Evolutionary conservation across 1,139 yeast species (phyloP), one percentile per base, ranked within the genome.

Genomic region (Suhomyces anneliseae): DNA sequence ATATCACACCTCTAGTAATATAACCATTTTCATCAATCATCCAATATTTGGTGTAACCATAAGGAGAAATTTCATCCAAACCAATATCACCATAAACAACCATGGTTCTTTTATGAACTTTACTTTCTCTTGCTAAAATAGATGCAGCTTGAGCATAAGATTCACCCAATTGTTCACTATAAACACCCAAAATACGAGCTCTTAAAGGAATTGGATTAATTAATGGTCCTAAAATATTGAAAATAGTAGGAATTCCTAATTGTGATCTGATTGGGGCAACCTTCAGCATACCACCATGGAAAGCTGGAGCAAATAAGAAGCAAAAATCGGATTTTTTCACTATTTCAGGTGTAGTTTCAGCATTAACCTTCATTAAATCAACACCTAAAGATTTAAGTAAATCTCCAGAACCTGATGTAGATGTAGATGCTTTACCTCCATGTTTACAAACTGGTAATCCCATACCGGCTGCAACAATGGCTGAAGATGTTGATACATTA

Each of bases 381-480:
- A 90, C 85, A 0, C 97, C 98, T 36, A 93, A 75, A 32, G 81
- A 76, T 36, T 79, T 74, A 60, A 93, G 77, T 52, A 93, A 72
- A 64, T 93, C 99, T 2, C 97, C 97, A 1, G 98, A 87, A 0
- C 99, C 99, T 0, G 96, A 88, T 2, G 87, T 68, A 0, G 97
- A 89, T 0, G 98, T 90, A 0, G 96, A 84, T 0, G 99, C 98
- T 60, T 93, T 93, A 26, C 98, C 98, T 26, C 99, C 99, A 64
- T 93, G 99, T 60, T 79, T 92, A 64, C 96, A 89, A 14, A 92
- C 84, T 27, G 81, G 79, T 43, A 90, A 66, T 0, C 90, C 90
- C 74, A 89, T 86, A 6, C 99, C 99, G 0, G 97, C 89, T 0
- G 92, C 95, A 6, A 93, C 90, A 44, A 93, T 90, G 0, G 97